A percentile compares a stretch with the other conserved stretches of the same genome.
Evolutionary conservation across 2,329 filamentous ascomycete genomes (phyloP).

Genomic region (Chalara sp.): DNA sequence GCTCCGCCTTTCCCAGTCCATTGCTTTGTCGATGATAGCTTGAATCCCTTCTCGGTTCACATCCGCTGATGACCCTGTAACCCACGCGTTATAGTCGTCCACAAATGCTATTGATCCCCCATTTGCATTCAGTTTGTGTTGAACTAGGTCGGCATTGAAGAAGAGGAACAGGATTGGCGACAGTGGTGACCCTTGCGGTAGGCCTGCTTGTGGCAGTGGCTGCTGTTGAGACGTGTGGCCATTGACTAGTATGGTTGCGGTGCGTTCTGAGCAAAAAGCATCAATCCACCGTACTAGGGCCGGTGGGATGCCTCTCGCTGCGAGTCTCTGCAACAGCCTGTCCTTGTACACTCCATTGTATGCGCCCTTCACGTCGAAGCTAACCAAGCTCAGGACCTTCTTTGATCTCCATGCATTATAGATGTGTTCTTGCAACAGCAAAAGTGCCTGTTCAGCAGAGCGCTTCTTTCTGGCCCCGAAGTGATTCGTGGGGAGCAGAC

Average conservation of each 20-base stretch:
- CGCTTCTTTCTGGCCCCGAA: too few relatives aligned
- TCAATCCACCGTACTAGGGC: background rate
- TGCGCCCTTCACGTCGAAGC: background rate
- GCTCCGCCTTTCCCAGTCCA: slow-evolving; percentile 21
- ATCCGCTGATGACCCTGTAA: slow-evolving; percentile 13
- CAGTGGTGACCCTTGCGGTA: slow-evolving; percentile 28
- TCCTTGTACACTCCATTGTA: background rate
- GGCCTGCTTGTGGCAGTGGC: slow-evolving; percentile 5
- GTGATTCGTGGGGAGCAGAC: too few relatives aligned
- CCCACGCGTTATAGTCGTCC: slow-evolving; percentile 20
- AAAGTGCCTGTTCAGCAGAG: too few relatives aligned
- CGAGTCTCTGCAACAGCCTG: background rate
- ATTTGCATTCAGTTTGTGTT: slow-evolving; percentile 20
- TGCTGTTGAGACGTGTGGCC: background rate
- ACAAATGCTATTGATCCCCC: slow-evolving; percentile 25
- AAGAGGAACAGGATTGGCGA: slow-evolving; percentile 31
- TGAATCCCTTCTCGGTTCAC: slow-evolving; percentile 19
- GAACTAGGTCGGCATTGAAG: slow-evolving; percentile 18
- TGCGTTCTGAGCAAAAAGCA: background rate
- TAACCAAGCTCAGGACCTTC: background rate
- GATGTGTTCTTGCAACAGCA: too few relatives aligned
- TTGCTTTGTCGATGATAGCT: slow-evolving; percentile 17
- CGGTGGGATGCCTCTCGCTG: background rate
- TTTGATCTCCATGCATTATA: background rate
- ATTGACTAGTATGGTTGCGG: background rate